Conservation (phyloP, 805 yeast genomes). For the Candida sanyiensis region DNA sequence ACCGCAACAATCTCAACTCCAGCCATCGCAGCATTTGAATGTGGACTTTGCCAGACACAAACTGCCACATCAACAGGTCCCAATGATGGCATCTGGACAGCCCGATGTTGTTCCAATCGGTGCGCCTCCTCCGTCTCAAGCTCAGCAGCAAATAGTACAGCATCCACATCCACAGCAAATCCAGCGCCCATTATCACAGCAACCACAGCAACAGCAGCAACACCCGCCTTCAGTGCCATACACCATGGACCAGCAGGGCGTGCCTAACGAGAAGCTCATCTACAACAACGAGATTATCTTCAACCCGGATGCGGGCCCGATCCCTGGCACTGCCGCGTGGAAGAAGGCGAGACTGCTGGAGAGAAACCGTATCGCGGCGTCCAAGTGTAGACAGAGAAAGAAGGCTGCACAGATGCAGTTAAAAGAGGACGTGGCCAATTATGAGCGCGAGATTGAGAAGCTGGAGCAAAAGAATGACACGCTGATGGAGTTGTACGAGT, state of each 20-base stretch:
- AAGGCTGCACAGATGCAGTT: conserved; percentile 64
- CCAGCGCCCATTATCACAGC: no score
- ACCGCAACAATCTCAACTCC: conserved; percentile 4
- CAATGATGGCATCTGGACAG: neutral
- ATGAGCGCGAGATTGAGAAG: conserved; percentile 38
- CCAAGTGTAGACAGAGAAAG: conserved; percentile 62
- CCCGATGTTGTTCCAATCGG: conserved; percentile 2
- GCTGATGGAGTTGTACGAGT: conserved; percentile 7
- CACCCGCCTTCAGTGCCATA: conserved; percentile 5
- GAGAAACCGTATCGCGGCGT: conserved; percentile 62
- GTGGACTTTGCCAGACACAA: conserved; percentile 4
- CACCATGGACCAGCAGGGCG: conserved; percentile 17
- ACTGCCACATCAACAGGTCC: conserved; percentile 4
- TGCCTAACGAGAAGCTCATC: conserved; percentile 41
- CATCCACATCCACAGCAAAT: no score
- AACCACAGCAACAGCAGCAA: conserved; percentile 1
- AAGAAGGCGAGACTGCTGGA: conserved; percentile 56
- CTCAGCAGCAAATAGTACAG: conserved; percentile 8
- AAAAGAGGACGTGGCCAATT: conserved; percentile 51
- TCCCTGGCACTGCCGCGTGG: conserved; percentile 68
- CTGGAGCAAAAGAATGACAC: conserved; percentile 30
- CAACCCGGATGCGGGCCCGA: conserved; percentile 47
- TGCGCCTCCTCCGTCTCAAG: no score
- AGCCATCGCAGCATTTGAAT: conserved; percentile 9
- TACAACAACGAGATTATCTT: conserved; percentile 45